A percentile compares a stretch with the other conserved stretches of the same genome.
These are phyloP conservation scores for Balakata baccata DNA, from an alignment of 345 rosid genomes.

Conservation along the genomic window DNA sequence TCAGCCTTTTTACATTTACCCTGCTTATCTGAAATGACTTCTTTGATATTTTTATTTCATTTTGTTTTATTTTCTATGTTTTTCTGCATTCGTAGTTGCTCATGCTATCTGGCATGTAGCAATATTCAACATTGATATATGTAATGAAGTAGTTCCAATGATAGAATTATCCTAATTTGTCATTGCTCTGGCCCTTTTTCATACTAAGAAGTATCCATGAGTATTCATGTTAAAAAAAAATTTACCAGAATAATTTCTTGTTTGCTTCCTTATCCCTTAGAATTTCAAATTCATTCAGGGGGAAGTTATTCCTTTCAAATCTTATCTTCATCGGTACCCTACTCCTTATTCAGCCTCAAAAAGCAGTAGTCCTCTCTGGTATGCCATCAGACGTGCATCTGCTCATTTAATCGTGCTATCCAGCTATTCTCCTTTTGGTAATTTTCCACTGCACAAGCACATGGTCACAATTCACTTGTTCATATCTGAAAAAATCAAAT, in stretches of 20 bases:
- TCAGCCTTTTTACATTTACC: not conserved
- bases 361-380: conserved; percentile 85
- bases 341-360: conserved; percentile 81
- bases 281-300: conserved; percentile 41
- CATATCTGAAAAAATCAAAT: too few species aligned
- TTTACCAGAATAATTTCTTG: conserved; percentile 4
- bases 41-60: not conserved
- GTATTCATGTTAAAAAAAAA: not conserved
- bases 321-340: conserved; percentile 70
- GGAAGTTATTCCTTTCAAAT: conserved; percentile 78
- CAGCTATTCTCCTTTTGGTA: conserved; percentile 97
- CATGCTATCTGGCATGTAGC: not conserved
- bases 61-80: not conserved
- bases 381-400: conserved; percentile 85
- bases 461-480: too few species aligned
- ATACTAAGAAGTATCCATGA: not conserved
- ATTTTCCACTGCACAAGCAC: conserved; percentile 22
- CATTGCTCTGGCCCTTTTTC: conserved; percentile 5
- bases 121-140: not conserved
- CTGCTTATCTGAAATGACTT: not conserved
- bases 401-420: conserved; percentile 91
- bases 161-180: not conserved
- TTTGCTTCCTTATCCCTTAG: conserved; percentile 13
- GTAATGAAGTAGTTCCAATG: not conserved
- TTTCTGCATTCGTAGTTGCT: not conserved